Base-by-base conservation (phyloP, 768 basidiomycete genomes). In the Lactarius sanguifluus region DNA sequence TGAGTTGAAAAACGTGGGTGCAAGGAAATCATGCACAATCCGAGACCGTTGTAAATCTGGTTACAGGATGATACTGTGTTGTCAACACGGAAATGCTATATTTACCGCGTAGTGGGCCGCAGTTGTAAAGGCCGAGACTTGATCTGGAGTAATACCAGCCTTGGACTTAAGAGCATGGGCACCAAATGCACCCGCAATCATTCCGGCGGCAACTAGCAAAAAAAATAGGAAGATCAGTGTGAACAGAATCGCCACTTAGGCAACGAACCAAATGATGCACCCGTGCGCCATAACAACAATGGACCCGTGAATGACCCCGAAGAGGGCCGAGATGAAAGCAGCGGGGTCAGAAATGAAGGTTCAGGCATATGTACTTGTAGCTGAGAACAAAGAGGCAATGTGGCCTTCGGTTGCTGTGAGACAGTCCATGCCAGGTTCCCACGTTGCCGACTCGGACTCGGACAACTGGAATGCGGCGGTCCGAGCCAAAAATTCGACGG, bases 21-120 rank as follows among this genome's bases (percentile, higher is more conserved):
- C 73, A 85, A 72, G 1, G 89, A 89, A 13, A 90, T 72, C 12
- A 84, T 74, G 71, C 91, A 75, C 63, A 91, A 76, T 0, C 81
- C 87, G 13, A 92, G 80, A 16, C 90, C 90, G 64, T 91, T 90
- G 72, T 81, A 83, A 47, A 90, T 78, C 89, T 91, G 54, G 5
- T 20, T 28, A 25, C 41, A 54, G 50, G 52, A 40, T 47, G 23
- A 47, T 52, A n/a, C 45, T 5, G 30, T 6, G n/a, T 7, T 18
- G 62, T 36, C 30, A 38, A 38, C 36, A 38, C 36, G 1, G 25
- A 20, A 7, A 43, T 40, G 32, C n/a, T 50, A 28, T 3, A 50
- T 54, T 43, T 73, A 91, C 89, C 70, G 84, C 81, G 74, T 90
- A 91, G 67, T 79, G 78, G 8, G 87, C 77, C 6, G 87, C 90